These are phyloP conservation scores for Trypanosoma cruzi DNA, from an alignment of 208 protist genomes.

Conservation along the genomic window DNA sequence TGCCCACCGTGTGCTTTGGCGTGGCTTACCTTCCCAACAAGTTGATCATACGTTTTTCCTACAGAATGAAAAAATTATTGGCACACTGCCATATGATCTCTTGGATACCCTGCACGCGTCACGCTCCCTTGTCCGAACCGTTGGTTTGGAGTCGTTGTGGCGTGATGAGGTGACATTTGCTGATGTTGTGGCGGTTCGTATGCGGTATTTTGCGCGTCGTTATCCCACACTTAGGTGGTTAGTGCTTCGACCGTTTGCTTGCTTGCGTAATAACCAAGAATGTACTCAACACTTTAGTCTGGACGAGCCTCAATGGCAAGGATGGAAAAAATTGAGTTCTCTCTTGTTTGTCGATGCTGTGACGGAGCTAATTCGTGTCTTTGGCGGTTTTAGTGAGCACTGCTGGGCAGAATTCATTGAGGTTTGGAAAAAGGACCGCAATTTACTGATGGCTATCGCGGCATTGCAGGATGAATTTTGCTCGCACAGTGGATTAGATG, in stretches of 20 bases:
- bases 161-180: constrained; percentile 20
- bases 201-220: constrained; percentile 14
- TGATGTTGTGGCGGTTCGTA: constrained; percentile 17
- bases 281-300: background rate
- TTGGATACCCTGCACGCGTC: background rate
- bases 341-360: constrained; percentile 15
- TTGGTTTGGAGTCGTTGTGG: constrained; percentile 12
- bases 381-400: background rate
- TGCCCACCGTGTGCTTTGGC: background rate
- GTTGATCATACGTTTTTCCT: constrained; percentile 3
- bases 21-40: constrained; percentile 1
- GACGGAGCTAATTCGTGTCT: background rate
- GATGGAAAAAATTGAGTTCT: background rate
- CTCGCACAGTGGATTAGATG: background rate
- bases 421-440: background rate
- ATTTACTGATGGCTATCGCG: background rate
- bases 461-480: background rate
- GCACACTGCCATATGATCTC: background rate
- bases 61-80: background rate
- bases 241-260: constrained; percentile 1
- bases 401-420: constrained; percentile 11
- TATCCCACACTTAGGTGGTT: background rate
- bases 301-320: background rate
- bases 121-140: background rate
- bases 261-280: background rate